phyloP scores from a whole-genome alignment of 1,139 yeast species.

The Kurtzmaniella quercitrusa region DNA sequence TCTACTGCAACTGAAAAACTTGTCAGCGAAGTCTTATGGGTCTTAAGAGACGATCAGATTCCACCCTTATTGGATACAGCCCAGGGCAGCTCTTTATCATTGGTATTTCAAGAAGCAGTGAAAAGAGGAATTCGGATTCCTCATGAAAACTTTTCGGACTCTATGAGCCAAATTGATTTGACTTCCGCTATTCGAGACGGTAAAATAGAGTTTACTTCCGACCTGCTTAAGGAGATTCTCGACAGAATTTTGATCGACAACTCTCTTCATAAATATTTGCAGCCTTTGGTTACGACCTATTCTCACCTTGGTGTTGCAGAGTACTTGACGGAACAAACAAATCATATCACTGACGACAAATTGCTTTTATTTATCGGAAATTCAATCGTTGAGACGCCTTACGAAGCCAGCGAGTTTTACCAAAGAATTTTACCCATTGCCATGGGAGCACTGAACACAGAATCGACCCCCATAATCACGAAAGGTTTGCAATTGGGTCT shows the following conservation, averaged over 20 bases:
- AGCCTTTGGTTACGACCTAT: slow-evolving; percentile 14
- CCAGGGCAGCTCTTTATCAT: slow-evolving; percentile 4
- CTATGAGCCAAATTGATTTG: slow-evolving; percentile 5
- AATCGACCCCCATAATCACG: slow-evolving; percentile 2
- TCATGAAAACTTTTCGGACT: slow-evolving; percentile 5
- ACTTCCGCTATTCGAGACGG: slow-evolving; percentile 16
- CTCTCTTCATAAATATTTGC: slow-evolving; percentile 19
- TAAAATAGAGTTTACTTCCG: slow-evolving; percentile 19
- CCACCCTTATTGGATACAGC: slow-evolving; percentile 1
- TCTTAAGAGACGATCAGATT: slow-evolving; percentile 18
- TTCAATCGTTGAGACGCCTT: slow-evolving; percentile 13
- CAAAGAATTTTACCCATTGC: slow-evolving; percentile 9
- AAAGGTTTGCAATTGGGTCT: slow-evolving; percentile 11
- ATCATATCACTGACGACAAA: slow-evolving; percentile 15
- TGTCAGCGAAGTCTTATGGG: slow-evolving; percentile 20
- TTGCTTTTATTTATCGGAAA: slow-evolving; percentile 21
- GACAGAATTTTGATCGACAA: slow-evolving; percentile 13
- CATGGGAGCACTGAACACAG: slow-evolving; percentile 8
- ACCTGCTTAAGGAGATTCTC: slow-evolving; percentile 12
- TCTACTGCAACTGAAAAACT: slow-evolving; percentile 12
- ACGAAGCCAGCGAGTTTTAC: slow-evolving; percentile 10
- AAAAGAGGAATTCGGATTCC: slow-evolving; percentile 7
- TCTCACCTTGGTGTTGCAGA: slow-evolving; percentile 11
- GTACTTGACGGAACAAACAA: slow-evolving; percentile 14
- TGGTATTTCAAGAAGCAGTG: slow-evolving; percentile 6